A percentile compares a stretch with the other conserved stretches of the same genome.
Evolutionary conservation across 345 rosid species (phyloP).

Genomic region (Trapa bicornis): DNA sequence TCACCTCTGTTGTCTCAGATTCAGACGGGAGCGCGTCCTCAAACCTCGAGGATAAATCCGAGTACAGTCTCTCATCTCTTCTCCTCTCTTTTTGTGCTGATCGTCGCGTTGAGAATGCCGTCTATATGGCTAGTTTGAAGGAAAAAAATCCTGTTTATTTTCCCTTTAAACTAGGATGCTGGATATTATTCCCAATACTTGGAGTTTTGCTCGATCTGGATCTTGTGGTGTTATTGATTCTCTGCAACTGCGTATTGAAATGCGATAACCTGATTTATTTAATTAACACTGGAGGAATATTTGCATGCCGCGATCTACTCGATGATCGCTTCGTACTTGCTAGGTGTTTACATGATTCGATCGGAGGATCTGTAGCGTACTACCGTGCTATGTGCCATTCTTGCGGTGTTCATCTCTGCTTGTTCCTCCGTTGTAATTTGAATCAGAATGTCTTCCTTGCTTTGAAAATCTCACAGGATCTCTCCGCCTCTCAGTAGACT

Average conservation of each 20-base stretch:
- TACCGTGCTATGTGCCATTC: neutral
- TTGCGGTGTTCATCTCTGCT: neutral
- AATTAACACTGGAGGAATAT: constrained; percentile 6
- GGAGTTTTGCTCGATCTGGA: neutral
- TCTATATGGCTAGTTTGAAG: no score
- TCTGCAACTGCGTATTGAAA: neutral
- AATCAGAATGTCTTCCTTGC: neutral
- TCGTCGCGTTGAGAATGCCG: neutral
- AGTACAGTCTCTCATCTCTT: constrained; percentile 29
- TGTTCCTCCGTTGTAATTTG: neutral
- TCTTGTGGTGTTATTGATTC: neutral
- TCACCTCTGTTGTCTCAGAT: constrained; percentile 26
- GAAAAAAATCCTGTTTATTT: no score
- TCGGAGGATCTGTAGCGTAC: neutral
- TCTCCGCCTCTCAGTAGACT: neutral
- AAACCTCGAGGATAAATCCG: constrained; percentile 48
- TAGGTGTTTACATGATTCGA: neutral
- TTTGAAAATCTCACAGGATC: neutral
- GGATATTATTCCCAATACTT: no score
- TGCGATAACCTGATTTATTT: neutral
- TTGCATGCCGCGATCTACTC: constrained; percentile 4
- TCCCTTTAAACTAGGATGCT: no score
- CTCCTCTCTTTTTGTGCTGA: neutral
- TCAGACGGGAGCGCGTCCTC: constrained; percentile 39
- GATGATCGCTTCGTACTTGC: neutral